A percentile compares a stretch with the other conserved stretches of the same genome.
Conservation (phyloP, 2,329 filamentous ascomycete genomes). For the Penicillium hesseltinei region DNA sequence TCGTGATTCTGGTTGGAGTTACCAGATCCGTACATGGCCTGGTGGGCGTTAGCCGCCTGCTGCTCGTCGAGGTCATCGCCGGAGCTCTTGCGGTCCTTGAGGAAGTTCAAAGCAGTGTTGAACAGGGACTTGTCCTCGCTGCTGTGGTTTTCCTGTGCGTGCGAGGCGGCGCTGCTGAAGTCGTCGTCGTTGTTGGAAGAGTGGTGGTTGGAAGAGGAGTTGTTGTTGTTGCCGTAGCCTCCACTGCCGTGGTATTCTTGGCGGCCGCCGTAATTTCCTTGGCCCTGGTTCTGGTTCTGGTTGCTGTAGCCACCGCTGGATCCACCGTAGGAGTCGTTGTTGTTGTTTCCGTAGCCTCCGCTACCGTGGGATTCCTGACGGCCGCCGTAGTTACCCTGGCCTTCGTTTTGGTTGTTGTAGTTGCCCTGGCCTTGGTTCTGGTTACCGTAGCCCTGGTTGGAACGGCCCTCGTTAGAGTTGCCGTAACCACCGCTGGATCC, state of each 20-base stretch:
- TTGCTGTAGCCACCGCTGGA: too few relatives aligned
- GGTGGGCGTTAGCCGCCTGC: conserved; percentile 70
- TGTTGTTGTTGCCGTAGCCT: too few relatives aligned
- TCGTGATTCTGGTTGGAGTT: conserved; percentile 44
- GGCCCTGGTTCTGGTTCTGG: too few relatives aligned
- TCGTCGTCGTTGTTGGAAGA: conserved; percentile 40
- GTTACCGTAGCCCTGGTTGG: not conserved
- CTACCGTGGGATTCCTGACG: too few relatives aligned
- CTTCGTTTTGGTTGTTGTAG: conserved; percentile 6
- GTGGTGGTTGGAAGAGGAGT: conserved; percentile 14
- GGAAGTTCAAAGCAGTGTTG: conserved; percentile 54
- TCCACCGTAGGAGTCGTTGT: too few relatives aligned
- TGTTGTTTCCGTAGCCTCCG: not conserved
- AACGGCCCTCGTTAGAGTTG: not conserved
- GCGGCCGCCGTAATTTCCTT: too few relatives aligned
- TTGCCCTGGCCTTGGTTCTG: not conserved
- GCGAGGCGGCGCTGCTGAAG: conserved; percentile 53
- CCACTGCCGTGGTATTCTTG: too few relatives aligned
- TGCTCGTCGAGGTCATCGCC: conserved; percentile 58
- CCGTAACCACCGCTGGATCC: conserved; percentile 5
- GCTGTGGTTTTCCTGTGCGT: conserved; percentile 57
- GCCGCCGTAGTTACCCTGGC: conserved; percentile 10
- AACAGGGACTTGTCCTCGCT: conserved; percentile 55
- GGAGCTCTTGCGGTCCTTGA: conserved; percentile 50
- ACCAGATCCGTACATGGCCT: conserved; percentile 65